Conservation (phyloP, 257 asterid species). For the Parsonsia alboflavescens region DNA sequence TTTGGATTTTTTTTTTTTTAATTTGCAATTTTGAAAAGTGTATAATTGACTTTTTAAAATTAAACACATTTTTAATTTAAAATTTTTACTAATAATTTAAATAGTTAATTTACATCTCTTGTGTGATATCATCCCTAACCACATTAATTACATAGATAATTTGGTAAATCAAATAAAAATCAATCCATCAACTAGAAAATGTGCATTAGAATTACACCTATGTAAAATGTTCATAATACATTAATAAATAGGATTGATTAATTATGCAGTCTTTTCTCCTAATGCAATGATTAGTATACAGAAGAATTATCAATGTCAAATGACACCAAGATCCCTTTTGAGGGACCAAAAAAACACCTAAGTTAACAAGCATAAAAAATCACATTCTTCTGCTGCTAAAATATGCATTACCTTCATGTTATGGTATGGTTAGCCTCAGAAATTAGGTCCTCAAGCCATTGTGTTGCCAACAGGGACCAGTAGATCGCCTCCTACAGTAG, state of each 20-base stretch:
- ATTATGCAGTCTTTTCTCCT: not conserved
- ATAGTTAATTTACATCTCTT: too few species aligned
- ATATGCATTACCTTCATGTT: not conserved
- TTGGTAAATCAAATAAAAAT: too few species aligned
- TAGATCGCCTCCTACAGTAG: conserved; percentile 12
- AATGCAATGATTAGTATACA: not conserved
- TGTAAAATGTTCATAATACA: not conserved
- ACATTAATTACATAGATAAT: too few species aligned
- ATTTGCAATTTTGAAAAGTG: too few species aligned
- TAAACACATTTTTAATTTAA: too few species aligned
- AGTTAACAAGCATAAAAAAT: not conserved
- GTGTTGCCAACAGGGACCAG: conserved; percentile 25
- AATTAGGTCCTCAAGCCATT: too few species aligned
- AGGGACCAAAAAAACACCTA: too few species aligned
- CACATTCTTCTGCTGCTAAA: not conserved
- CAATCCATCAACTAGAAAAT: too few species aligned
- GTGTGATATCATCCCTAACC: too few species aligned
- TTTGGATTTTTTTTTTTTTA: too few species aligned
- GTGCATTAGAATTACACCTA: not conserved
- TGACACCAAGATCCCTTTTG: not conserved
- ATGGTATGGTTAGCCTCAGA: not conserved
- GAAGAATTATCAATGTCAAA: conserved; percentile 2
- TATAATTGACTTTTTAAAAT: too few species aligned
- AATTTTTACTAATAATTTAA: too few species aligned
- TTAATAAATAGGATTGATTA: not conserved